Evolutionary conservation across 257 asterid species (phyloP), one percentile per base, ranked within the genome.

Genomic region (Jacaranda copaia): DNA sequence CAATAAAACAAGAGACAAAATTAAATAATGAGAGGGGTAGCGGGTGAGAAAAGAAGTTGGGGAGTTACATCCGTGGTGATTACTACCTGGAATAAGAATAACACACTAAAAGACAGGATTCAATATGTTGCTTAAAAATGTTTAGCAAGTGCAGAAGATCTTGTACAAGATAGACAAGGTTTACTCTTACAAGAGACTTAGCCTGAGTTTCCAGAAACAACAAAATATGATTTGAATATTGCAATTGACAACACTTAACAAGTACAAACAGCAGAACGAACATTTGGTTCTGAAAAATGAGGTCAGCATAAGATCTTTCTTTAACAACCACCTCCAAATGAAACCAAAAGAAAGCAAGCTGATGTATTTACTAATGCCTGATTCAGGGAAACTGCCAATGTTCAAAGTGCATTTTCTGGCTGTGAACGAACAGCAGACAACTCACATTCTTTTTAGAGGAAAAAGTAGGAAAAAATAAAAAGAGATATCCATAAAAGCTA

Each of bases 81-180:
- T 79, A 49, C 68, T 13, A 64, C 74, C 25, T 39, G 55, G 66
- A 62, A 78, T 25, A 51, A 53, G 66, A 62, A 78, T 25, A 51
- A 53, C 13, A 63, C 7, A 52, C 36, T 70, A 49, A 48, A 16
- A 9, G 2, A 40, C 7, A 25, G 19, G 32, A 53, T 20, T 51
- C 38, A 74, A 19, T 51, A 63, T 72, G 55, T 36, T 72, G 51
- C 62, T 69, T 6, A 40, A 70, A 49, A 45, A 45, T 75, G 18
- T 56, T 20, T 32, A 56, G 14, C 66, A 20, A 53, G 57, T 53
- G 14, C 57, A 66, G 14, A 57, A 56, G 62, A 59, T 13, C 55
- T 8, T 73, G 55, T 68, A 68, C 19, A 77, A 38, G 81, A 46
- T 70, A 77, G 43, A 35, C 58, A 69, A 59, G 16, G 48, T 11